phyloP scores from a whole-genome alignment of 176 grass and related monocot species.

The Secale cereale region DNA sequence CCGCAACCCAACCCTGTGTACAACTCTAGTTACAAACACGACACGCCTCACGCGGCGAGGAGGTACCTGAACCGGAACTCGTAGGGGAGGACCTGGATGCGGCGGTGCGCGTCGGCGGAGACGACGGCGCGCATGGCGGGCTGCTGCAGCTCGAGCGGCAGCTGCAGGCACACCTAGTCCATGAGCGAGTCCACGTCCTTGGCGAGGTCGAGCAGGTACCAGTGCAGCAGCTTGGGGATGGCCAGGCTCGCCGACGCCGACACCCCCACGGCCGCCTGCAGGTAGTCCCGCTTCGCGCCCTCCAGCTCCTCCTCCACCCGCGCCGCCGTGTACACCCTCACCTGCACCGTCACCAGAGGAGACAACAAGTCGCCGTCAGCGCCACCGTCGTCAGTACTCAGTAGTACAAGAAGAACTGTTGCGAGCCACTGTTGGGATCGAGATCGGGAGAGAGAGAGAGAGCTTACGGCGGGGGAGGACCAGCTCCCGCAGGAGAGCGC shows the following conservation, averaged over 20 bases:
- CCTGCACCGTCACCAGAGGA: constrained; percentile 32
- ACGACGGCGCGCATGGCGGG: constrained; percentile 50
- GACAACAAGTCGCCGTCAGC: too few species aligned
- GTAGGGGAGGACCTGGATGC: constrained; percentile 69
- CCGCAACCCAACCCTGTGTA: background rate
- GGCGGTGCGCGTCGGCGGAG: background rate
- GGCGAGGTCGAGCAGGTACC: constrained; percentile 45
- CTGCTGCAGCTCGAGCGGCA: constrained; percentile 41
- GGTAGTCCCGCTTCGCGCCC: constrained; percentile 74
- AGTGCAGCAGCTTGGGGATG: constrained; percentile 87
- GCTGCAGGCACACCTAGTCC: constrained; percentile 97
- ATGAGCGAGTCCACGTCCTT: constrained; percentile 96
- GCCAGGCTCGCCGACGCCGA: constrained; percentile 56
- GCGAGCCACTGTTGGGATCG: background rate
- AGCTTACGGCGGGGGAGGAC: constrained; percentile 92
- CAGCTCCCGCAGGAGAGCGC: constrained; percentile 93
- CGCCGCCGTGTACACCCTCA: constrained; percentile 76
- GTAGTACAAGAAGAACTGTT: background rate
- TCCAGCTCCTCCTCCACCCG: constrained; percentile 85
- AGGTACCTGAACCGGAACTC: constrained; percentile 98
- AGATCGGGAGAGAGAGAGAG: background rate
- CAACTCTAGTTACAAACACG: background rate
- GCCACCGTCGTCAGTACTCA: too few species aligned
- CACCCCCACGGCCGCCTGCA: constrained; percentile 71
- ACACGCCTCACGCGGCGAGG: constrained; percentile 22